Evolutionary conservation across 805 yeast genomes (phyloP).

Genomic region (Wickerhamiella brachini): DNA sequence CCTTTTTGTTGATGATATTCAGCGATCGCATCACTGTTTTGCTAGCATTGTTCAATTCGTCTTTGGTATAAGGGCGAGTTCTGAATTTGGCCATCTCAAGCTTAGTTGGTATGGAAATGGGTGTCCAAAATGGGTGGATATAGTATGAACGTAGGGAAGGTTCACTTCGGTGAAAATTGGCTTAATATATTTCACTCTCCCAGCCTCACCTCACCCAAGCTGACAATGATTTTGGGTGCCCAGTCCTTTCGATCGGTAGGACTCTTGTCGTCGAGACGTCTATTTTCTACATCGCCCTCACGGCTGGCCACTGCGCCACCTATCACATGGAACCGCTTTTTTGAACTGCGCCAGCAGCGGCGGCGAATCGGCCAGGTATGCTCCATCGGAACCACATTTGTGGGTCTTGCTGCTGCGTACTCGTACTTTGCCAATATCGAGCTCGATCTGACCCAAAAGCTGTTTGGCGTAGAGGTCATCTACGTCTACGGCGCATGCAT

Average conservation of each 20-base stretch:
- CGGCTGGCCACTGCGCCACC: not conserved
- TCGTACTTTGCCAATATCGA: conserved; percentile 65
- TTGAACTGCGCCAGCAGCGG: conserved; percentile 60
- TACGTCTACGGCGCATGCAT: conserved; percentile 66
- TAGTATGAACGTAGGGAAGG: no score
- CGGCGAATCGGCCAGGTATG: conserved; percentile 54
- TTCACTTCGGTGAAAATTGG: no score
- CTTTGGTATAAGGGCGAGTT: conserved; percentile 11
- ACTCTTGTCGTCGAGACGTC: not conserved
- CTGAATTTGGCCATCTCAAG: not conserved
- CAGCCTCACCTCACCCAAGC: not conserved
- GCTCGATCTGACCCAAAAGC: conserved; percentile 73
- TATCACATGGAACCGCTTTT: conserved; percentile 62
- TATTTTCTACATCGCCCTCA: not conserved
- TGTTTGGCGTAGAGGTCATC: conserved; percentile 83
- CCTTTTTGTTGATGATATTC: conserved; percentile 9
- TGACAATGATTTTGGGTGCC: not conserved
- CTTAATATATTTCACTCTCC: not conserved
- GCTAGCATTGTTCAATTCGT: conserved; percentile 17
- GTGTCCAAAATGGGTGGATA: no score
- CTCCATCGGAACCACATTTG: conserved; percentile 51
- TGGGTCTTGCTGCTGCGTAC: conserved; percentile 59
- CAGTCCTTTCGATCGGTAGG: not conserved
- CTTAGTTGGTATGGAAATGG: not conserved
- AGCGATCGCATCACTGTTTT: conserved; percentile 17